Percentiles rank a stretch among this genome's conserved stretches.
phyloP scores from a whole-genome alignment of 257 asterid genomes.

The Jaltomata sinuosa region DNA sequence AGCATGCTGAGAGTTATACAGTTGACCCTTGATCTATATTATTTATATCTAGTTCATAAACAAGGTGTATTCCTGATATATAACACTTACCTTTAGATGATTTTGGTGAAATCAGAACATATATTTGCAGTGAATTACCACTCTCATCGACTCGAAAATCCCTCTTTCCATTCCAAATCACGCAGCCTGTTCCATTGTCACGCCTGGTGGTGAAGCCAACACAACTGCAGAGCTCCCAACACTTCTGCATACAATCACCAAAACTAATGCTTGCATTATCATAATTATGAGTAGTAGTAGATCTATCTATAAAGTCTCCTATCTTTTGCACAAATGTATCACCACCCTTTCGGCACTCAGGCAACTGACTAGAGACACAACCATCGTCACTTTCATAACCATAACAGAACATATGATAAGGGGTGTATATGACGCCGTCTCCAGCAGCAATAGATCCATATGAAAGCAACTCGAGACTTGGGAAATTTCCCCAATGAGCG shows the following conservation, averaged over 20 bases:
- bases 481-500: neutral
- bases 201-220: neutral
- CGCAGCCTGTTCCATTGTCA: neutral
- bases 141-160: neutral
- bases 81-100: neutral
- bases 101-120: too few species aligned
- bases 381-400: conserved; percentile 6
- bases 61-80: neutral
- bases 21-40: neutral
- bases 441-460: neutral
- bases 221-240: too few species aligned
- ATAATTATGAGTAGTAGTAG: neutral
- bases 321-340: neutral
- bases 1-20: neutral
- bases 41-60: neutral
- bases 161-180: neutral
- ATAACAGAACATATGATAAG: neutral
- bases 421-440: neutral
- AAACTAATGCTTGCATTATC: too few species aligned
- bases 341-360: neutral
- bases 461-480: neutral
- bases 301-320: neutral
- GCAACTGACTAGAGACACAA: conserved; percentile 6
- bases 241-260: too few species aligned
- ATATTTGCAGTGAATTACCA: neutral